Evolutionary conservation across 192 early-diverging fungal species (phyloP), one percentile per base, ranked within the genome.

Genomic region (Mortierella alpina): DNA sequence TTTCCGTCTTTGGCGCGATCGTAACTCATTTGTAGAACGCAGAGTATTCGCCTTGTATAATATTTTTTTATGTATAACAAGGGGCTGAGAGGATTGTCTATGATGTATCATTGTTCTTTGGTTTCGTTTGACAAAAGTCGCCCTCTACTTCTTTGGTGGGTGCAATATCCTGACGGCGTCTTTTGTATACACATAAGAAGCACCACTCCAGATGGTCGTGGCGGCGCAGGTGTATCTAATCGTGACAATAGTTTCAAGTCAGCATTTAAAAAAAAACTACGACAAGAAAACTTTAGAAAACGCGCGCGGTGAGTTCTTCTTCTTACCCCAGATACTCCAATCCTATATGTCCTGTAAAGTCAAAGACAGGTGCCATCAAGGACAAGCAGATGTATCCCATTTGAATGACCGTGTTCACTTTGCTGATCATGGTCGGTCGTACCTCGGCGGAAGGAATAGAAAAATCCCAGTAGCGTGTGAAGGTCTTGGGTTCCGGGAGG

Each of bases 361-460:
- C 93, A 81, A 92, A 88, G 7, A 92, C 89, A 0, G 96, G 92
- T 7, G 92, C 87, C 7, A 92, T 85, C 22, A 98, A 79, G 5
- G 94, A 92, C 12, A 85, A 72, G 1, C 89, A 90, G 90, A 99
- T 94, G 13, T 96, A 88, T 8, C 76, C 63, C 44, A 99, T 86
- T 82, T 99, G 97, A 20, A 97, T 75, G 11, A 88, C 91, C 5
- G 96, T 99, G 66, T 97, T 98, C 66, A 93, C 77, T 84, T 97
- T 98, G 84, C 94, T 95, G 47, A 97, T 93, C 39, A 82, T 71
- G 5, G 95, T 97, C 15, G 97, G 96, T 13, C 87, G 84, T 8
- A 99, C 95, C 85, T 99, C 96, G 1, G 95, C 95, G 7, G 94
- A 95, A 7, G 94, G 92, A 39, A 98, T 92, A 2, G 94, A 92